Evolutionary conservation across 169 alveolate genomes (phyloP), one percentile per base, ranked within the genome.

Genomic region (Plasmodium vivax): DNA sequence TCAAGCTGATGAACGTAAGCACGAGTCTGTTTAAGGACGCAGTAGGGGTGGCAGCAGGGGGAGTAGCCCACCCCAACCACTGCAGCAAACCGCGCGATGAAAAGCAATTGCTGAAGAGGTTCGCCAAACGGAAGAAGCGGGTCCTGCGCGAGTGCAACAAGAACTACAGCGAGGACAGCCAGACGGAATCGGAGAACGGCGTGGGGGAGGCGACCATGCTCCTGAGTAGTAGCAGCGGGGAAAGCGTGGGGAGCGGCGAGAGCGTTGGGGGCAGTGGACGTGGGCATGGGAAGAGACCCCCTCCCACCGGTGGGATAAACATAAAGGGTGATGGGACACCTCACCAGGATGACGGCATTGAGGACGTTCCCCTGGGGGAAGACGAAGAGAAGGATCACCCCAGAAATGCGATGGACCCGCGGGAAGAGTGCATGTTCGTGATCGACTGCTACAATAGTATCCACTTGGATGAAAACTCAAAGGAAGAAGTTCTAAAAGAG

Each of bases 1-100:
- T 96, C 10, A 96, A 95, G 58, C 83, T 96, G n/a, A 97, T 97
- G 93, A 85, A 85, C 16, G 80, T 96, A 8, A 94, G 88, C 71
- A 95, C 94, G 47, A 92, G 80, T 74, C 23, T 56, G 23, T 92
- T 92, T 73, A 71, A 82, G 32, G 88, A 93, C 36, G 3, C 71
- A 6, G 62, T 51, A 51, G 62, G 62, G 23, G 62, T 14, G 12
- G 23, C 27, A 7, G 30, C 3, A 3, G 56, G 12, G 43, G 56
- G 41, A 36, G 36, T 16, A 27, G 16, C 2, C 9, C 77, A 68
- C n/a, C 38, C 27, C 30, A 83, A 6, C 23, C 45, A 84, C 3
- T 45, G 81, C 9, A 30, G 47, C n/a, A 23, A 56, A 72, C 8
- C 43, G 43, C 32, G 19, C 16, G 30, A 91, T 3, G 27, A 43